Evolutionary conservation across 1,284 basidiomycete genomes (phyloP), one percentile per base, ranked within the genome.

Genomic region (Fomes fomentarius): DNA sequence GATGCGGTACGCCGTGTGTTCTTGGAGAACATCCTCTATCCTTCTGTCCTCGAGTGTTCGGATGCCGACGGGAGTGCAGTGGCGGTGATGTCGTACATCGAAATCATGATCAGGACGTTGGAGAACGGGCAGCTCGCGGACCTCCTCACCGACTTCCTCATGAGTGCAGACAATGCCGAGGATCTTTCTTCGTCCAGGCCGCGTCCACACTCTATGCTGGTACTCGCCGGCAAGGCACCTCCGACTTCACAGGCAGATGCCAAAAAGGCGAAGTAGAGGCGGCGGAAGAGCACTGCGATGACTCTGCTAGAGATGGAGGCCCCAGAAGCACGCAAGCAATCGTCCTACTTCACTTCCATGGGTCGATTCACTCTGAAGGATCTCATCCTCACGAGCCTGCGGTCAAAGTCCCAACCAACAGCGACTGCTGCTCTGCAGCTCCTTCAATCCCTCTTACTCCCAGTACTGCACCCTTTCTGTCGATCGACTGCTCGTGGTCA

Each of bases 11-110:
- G 89, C 45, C 81, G 84, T n/a, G 90, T 92, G 37, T 97, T 97
- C 71, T 75, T 98, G 25, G 91, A 96, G 72, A 96, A 96, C 64
- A 90, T 98, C 24, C 75, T 98, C 28, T 97, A 97, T 68, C 94
- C 96, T 0, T 93, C 94, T 4, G 84, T 99, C 45, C 79, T 98
- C 46, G 96, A 98, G 68, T 97, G 94, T 71, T 96, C 94, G 0
- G 91, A 94, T 58, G 70, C 78, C 6, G 96, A 99, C 70, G 96
- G 96, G 22, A 97, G 94, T 60, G 92, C 95, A 0, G 91, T 97
- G 1, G 96, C 96, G 1, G 94, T 98, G 47, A 89, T 98, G 83
- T 94, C 91, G n/a, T 98, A 99, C 66, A 87, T 98, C 57, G 93
- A 98, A 57, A 83, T 92, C 65, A 88, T 94, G 75, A 81, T 96